Base-by-base conservation (phyloP, 1,139 yeast species). In the Candida sp. region DNA sequence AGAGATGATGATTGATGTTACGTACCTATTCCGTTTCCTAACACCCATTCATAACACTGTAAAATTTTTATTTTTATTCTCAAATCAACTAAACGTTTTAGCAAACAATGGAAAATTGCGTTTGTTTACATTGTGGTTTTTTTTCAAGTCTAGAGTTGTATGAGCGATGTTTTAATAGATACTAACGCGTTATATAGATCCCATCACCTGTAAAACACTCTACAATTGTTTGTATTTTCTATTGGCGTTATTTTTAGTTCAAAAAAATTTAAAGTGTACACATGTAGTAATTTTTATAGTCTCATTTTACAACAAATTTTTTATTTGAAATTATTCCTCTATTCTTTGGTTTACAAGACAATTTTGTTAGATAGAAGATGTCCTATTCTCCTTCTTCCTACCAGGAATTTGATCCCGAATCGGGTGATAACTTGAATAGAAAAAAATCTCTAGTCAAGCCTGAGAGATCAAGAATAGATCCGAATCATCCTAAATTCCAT, bases 371-470 rank as follows among this genome's bases (percentile, higher is more conserved):
- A 36, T 38, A 11, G 41, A 21, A n/a, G 25, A 38, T 38, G 41
- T 38, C 41, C 5, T 32, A 38, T 21, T 19, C 30, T 32, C 47
- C 54, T 34, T 43, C 40, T 34, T 49, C 50, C 4, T 73, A 70
- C 54, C 67, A 60, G 46, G 77, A 71, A 51, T 71, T 70, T 47
- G 81, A 77, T 56, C 73, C 74, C 1, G 82, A 77, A 52, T 47
- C 77, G 2, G 79, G 77, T 22, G 75, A 75, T 34, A 47, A 45
- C n/a, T 42, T 78, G 36, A 59, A 66, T 35, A 63, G 93, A 44
- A 84, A 83, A 57, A 75, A 76, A 56, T 86, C 96, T 1, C 70
- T 89, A 49, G 86, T 88, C 35, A 75, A 87, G 49, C 96, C 95
- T 2, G 96, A 89, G 60, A 74, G 96, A 50, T 81, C 84, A 40